Base-by-base conservation (phyloP, 2,329 filamentous ascomycete species). In the Fonsecaea pugnacius region DNA sequence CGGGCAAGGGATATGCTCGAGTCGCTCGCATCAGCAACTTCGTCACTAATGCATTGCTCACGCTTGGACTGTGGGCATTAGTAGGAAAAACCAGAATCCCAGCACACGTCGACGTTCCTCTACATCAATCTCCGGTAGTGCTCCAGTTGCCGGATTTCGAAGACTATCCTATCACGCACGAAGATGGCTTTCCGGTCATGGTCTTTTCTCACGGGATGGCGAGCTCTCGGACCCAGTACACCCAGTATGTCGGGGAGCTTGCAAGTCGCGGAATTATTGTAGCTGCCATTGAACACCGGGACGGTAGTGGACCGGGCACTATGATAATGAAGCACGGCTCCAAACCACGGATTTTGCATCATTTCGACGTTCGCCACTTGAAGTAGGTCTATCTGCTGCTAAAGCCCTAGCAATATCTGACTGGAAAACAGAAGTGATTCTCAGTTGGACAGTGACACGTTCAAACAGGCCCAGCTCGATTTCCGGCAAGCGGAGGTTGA, bases 401-500 rank as follows among this genome's bases (percentile, higher is more conserved):
- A 27, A 4, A 27, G 24, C 27, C 21, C 43, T 24, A 7, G 6
- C 43, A 48, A 14, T 16, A 24, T 5, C 43, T 48, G 21, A 48
- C 43, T 48, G 43, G 43, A 4, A 48, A 48, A 21, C 9, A 48
- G 43, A 10, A 12, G 38, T 30, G 63, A 65, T 14, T 48, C 64
- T 2, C 54, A 53, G 12, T 30, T 70, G 30, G 64, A 68, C 27
- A 21, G 24, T 12, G 69, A 65, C 2, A 58, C 66, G 4, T 70
- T 71, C 62, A 72, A 70, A 53, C 56, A 66, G 27, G 64, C 62
- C 5, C 70, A 72, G 43, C 69, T 72, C 40, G 70, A 70, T 57
- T 72, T 71, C 54, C 70, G 70, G 21, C 68, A 72, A 60, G 69
- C 68, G 4, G 70, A 72, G 57, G 67, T 72, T 51, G 69, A 71